A percentile compares a stretch with the other conserved stretches of the same genome.
Conservation (phyloP, 495 filamentous ascomycete species). For the Neurospora sp. region DNA sequence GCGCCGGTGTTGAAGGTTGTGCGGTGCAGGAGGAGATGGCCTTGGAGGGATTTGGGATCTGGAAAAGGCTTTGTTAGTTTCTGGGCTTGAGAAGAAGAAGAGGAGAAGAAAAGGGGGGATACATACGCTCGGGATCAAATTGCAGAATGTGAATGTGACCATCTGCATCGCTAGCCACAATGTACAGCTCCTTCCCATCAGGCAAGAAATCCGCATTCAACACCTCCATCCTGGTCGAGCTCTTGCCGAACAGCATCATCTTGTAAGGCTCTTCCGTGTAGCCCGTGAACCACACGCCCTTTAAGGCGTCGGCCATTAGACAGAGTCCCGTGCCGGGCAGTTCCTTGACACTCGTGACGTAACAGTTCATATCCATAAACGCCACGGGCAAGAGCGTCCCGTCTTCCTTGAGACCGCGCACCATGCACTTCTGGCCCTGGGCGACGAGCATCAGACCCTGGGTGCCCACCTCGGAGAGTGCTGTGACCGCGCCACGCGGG, state of each 20-base stretch:
- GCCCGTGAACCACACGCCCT: constrained; percentile 89
- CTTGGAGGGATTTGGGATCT: constrained; percentile 91
- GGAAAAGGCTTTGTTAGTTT: constrained; percentile 15
- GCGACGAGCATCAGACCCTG: constrained; percentile 86
- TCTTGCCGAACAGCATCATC: constrained; percentile 89
- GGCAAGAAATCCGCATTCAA: constrained; percentile 82
- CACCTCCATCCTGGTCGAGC: constrained; percentile 61
- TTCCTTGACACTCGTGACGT: constrained; percentile 72
- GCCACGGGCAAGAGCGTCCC: constrained; percentile 83
- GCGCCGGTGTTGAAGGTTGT: constrained; percentile 76
- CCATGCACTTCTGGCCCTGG: constrained; percentile 96
- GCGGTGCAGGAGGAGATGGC: constrained; percentile 73
- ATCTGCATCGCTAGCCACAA: constrained; percentile 76
- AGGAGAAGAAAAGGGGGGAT: neutral
- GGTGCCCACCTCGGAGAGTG: constrained; percentile 75
- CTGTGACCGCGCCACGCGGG: constrained; percentile 80
- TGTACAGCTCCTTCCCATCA: constrained; percentile 68
- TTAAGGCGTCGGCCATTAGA: constrained; percentile 77
- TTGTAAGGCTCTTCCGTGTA: constrained; percentile 93
- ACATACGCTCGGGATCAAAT: constrained; percentile 80
- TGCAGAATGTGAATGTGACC: constrained; percentile 80
- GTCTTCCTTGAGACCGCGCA: constrained; percentile 91
- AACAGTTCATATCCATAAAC: constrained; percentile 96
- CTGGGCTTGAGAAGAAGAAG: neutral
- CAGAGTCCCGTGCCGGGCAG: constrained; percentile 74